Evolutionary conservation across 2,329 filamentous ascomycete genomes (phyloP).

Genomic region (Septoria linicola): DNA sequence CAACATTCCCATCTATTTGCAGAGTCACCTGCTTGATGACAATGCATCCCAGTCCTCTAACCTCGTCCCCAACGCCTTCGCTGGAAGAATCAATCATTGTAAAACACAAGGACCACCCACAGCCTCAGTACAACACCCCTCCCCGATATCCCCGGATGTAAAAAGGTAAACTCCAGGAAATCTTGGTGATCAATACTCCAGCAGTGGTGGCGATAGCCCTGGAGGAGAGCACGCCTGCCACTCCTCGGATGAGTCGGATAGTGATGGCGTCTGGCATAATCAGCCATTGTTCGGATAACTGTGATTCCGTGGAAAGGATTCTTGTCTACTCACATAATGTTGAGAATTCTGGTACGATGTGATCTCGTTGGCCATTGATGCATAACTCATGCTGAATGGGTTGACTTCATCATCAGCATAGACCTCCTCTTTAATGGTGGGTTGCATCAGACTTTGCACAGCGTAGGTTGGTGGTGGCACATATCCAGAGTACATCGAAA

Average conservation of each 20-base stretch:
- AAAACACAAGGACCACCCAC: too few species aligned
- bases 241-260: slow-evolving; percentile 69
- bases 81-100: too few species aligned
- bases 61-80: too few species aligned
- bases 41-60: too few species aligned
- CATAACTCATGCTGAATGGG: slow-evolving; percentile 67
- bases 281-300: slow-evolving; percentile 31
- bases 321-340: slow-evolving; percentile 63
- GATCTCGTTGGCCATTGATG: slow-evolving; percentile 53
- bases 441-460: slow-evolving; percentile 43
- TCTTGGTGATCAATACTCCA: slow-evolving; percentile 1
- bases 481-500: slow-evolving; percentile 56
- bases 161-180: too few species aligned
- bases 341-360: slow-evolving; percentile 64
- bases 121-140: too few species aligned
- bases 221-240: slow-evolving; percentile 50
- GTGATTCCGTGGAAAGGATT: slow-evolving; percentile 24
- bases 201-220: slow-evolving; percentile 29
- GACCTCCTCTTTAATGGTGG: slow-evolving; percentile 66
- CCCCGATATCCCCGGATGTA: too few species aligned
- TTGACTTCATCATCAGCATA: slow-evolving; percentile 60
- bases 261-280: slow-evolving; percentile 66
- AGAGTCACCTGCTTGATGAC: too few species aligned
- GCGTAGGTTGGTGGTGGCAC: slow-evolving; percentile 41
- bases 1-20: too few species aligned